Conservation (phyloP, 2,329 filamentous ascomycete genomes). For the Sporothrix euskadiensis region DNA sequence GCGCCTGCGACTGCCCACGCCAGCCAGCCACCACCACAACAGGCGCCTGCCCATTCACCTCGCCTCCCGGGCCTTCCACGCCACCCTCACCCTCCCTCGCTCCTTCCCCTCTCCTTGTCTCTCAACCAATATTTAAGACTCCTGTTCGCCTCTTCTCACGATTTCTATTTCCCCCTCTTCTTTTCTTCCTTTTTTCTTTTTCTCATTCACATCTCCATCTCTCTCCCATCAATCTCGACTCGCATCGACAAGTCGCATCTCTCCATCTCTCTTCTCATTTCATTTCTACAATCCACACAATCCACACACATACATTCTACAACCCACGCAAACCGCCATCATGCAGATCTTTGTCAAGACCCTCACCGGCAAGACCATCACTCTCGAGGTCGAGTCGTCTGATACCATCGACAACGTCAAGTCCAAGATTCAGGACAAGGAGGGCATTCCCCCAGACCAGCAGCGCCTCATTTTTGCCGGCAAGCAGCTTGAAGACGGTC, state of each 20-base stretch:
- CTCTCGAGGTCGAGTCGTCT: conserved; percentile 77
- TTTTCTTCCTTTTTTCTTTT: conserved; percentile 23
- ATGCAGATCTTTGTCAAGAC: conserved; percentile 99
- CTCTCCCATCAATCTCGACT: background rate
- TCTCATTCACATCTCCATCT: background rate
- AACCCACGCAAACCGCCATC: conserved; percentile 33
- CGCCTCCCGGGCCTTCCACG: conserved; percentile 17
- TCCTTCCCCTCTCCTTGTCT: conserved; percentile 12
- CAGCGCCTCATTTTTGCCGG: conserved; percentile 84
- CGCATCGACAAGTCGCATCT: background rate
- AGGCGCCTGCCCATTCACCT: conserved; percentile 29
- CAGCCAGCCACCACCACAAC: conserved; percentile 16
- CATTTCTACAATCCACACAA: conserved; percentile 34
- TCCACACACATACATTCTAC: conserved; percentile 31
- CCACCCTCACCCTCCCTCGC: conserved; percentile 16
- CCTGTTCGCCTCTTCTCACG: conserved; percentile 9
- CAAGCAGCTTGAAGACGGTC: conserved; percentile 52
- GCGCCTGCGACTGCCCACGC: background rate
- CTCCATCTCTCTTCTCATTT: background rate
- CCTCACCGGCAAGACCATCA: conserved; percentile 89
- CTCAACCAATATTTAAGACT: conserved; percentile 20
- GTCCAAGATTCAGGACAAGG: conserved; percentile 88
- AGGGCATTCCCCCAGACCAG: conserved; percentile 85
- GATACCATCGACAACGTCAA: conserved; percentile 94
- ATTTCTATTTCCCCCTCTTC: conserved; percentile 33